Evolutionary conservation across 2,329 filamentous ascomycete genomes (phyloP), one percentile per base, ranked within the genome.

Genomic region (Fusarium mexicanum): DNA sequence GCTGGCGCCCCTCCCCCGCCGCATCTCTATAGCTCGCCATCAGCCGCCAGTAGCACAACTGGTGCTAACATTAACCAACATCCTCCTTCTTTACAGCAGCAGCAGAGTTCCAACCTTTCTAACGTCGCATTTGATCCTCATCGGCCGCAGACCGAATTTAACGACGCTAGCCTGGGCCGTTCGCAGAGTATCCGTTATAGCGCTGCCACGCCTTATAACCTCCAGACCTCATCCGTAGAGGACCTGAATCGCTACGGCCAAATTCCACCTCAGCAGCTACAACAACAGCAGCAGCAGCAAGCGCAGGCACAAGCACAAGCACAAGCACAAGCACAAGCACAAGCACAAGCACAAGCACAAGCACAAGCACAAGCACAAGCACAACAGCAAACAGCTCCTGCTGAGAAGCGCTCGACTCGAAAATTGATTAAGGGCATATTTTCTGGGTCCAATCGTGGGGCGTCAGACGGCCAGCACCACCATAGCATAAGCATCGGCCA

Each of bases 371-470:
- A 37, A 5, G 35, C n/a, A 38, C 57, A 47, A 20, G 35, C 43
- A 43, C 83, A 75, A 60, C 75, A 74, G 18, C 84, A 77, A 61
- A 75, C 73, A 20, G 64, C 66, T 43, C 64, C 79, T 51, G 80
- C 81, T 61, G 81, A 88, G 68, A 87, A 87, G 77, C 86, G 86
- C 69, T 88, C 86, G 50, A 86, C 87, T 48, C 85, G 87, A 73
- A 87, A 86, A 76, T 81, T 89, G 70, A 85, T 90, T 80, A 89
- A 86, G 80, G 87, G 85, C 75, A 86, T 90, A 72, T 85, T 89
- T 70, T 82, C 83, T 64, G 83, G 85, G 73, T 84, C 84, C 54
- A 80, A 81, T 78, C 77, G 76, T 77, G 70, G 71, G 60, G 74
- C 69, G 50, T 76, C 76, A 51, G 72, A 78, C 51, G 58, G 69